Percentiles rank a stretch among this genome's conserved stretches.
Evolutionary conservation across 306 rosid species (phyloP).

Genomic region (Cajanus cajan): DNA sequence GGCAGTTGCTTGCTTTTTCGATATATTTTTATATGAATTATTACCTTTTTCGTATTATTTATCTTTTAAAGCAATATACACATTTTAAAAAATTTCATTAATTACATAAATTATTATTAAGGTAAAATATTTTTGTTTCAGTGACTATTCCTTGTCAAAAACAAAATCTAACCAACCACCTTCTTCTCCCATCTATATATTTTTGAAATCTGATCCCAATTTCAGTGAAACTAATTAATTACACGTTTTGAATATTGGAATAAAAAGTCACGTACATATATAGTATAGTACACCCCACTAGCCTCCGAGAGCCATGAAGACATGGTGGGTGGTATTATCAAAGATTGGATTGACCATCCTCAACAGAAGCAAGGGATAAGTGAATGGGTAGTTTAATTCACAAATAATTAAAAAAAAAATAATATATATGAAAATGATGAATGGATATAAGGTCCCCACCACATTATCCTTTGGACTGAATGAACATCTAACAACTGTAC

Average conservation of each 20-base stretch:
- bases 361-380: neutral
- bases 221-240: too few species aligned
- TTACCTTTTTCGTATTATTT: neutral
- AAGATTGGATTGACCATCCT: slow-evolving; percentile 22
- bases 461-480: neutral
- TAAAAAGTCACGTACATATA: neutral
- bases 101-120: neutral
- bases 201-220: too few species aligned
- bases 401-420: neutral
- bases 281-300: slow-evolving; percentile 21
- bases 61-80: neutral
- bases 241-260: neutral
- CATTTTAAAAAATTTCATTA: neutral
- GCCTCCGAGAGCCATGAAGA: neutral
- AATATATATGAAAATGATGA: neutral
- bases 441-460: slow-evolving; percentile 22
- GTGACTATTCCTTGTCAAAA: too few species aligned
- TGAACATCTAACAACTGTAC: neutral
- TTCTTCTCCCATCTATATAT: too few species aligned
- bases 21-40: neutral
- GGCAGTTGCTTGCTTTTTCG: neutral
- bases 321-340: slow-evolving; percentile 47
- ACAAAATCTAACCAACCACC: too few species aligned
- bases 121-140: neutral
- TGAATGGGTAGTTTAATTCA: slow-evolving; percentile 31